Conservation (phyloP, 345 rosid genomes). For the Hypericum androsaemum region DNA sequence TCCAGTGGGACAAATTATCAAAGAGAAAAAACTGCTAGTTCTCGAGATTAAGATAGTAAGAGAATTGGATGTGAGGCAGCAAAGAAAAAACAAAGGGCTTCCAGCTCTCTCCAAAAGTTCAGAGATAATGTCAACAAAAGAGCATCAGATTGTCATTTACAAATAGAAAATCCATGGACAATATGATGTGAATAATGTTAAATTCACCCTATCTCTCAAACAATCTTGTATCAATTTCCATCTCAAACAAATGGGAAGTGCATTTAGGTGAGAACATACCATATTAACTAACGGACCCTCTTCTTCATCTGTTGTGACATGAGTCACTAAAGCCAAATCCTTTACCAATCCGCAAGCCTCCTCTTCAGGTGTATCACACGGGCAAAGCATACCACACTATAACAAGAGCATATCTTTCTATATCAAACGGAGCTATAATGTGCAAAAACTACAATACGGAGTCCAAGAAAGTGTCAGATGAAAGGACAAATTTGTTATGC, state of each 20-base stretch:
- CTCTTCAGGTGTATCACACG: slow-evolving; percentile 97
- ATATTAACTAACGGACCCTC: slow-evolving; percentile 71
- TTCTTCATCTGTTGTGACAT: slow-evolving; percentile 89
- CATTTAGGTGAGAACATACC: slow-evolving; percentile 30
- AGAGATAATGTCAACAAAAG: too few relatives aligned
- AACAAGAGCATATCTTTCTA: slow-evolving; percentile 1
- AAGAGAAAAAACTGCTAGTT: too few relatives aligned
- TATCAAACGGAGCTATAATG: neutral
- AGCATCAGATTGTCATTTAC: too few relatives aligned
- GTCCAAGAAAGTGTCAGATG: neutral
- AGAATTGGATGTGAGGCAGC: too few relatives aligned
- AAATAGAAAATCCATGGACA: too few relatives aligned
- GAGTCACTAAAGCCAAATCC: slow-evolving; percentile 97
- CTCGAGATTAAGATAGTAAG: too few relatives aligned
- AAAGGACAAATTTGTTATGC: too few relatives aligned
- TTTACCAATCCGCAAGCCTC: slow-evolving; percentile 96
- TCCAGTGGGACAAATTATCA: too few relatives aligned
- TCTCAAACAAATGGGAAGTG: neutral
- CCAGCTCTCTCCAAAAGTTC: too few relatives aligned
- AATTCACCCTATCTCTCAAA: neutral
- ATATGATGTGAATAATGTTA: too few relatives aligned
- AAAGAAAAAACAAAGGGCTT: too few relatives aligned
- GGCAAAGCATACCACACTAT: slow-evolving; percentile 99
- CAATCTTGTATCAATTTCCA: neutral
- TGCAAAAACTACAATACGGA: slow-evolving; percentile 2